These are phyloP conservation scores for Nemania serpens DNA, from an alignment of 2,329 filamentous ascomycete genomes.

Conservation along the genomic window DNA sequence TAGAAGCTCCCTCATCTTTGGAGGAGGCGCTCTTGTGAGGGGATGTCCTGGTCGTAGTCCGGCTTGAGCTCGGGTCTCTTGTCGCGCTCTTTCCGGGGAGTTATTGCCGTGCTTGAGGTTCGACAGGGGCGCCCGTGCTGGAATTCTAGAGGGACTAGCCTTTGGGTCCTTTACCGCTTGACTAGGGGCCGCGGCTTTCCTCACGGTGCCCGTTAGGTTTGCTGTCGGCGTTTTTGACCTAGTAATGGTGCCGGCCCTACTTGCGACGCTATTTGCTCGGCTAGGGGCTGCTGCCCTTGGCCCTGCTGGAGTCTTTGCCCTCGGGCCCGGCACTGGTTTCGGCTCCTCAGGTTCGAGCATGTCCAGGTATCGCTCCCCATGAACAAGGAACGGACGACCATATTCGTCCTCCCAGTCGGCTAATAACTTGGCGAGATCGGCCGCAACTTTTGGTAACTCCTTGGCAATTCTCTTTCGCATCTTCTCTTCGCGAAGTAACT, in stretches of 20 bases:
- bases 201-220: conserved; percentile 40
- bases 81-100: conserved; percentile 73
- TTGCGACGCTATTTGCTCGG: conserved; percentile 46
- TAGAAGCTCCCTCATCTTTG: conserved; percentile 85
- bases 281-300: conserved; percentile 44
- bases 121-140: conserved; percentile 70
- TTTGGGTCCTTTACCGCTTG: conserved; percentile 41
- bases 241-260: conserved; percentile 46
- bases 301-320: conserved; percentile 77
- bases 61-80: conserved; percentile 49
- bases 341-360: conserved; percentile 70
- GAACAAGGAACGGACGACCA: conserved; percentile 88
- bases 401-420: conserved; percentile 93
- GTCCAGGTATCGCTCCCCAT: conserved; percentile 89
- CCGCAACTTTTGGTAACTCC: conserved; percentile 88
- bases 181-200: conserved; percentile 39
- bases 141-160: conserved; percentile 70
- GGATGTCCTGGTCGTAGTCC: conserved; percentile 60
- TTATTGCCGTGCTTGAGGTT: conserved; percentile 74
- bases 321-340: conserved; percentile 63
- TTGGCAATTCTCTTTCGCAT: conserved; percentile 97
- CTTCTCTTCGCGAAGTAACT: conserved; percentile 94
- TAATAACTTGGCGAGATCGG: conserved; percentile 80
- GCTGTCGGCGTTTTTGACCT: conserved; percentile 61
- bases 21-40: conserved; percentile 71